phyloP scores from a whole-genome alignment of 768 basidiomycete genomes.

The Grammothele lineata region DNA sequence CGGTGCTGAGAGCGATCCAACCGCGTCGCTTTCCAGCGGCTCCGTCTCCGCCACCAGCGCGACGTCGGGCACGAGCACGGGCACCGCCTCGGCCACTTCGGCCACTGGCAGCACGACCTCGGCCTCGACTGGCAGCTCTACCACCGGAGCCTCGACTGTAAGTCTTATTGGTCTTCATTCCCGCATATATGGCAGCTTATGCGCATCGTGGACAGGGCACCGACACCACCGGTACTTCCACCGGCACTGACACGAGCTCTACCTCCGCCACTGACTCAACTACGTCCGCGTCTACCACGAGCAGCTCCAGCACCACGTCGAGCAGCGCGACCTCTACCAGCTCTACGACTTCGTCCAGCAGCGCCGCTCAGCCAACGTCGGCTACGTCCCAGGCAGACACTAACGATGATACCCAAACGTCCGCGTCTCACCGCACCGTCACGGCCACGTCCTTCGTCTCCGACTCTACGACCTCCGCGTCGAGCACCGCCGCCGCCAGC shows the following conservation, averaged over 20 bases:
- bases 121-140: conserved; percentile 11
- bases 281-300: conserved; percentile 4
- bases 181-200: no score
- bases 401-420: conserved; percentile 13
- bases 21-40: conserved; percentile 13
- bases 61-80: conserved; percentile 7
- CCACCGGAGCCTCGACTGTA: background rate
- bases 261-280: conserved; percentile 8
- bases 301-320: conserved; percentile 1
- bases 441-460: conserved; percentile 25
- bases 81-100: conserved; percentile 18
- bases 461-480: conserved; percentile 14
- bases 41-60: conserved; percentile 12
- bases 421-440: conserved; percentile 11
- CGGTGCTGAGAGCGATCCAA: conserved; percentile 31
- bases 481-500: conserved; percentile 5
- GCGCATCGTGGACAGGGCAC: no score
- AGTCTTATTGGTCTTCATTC: background rate
- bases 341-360: conserved; percentile 3
- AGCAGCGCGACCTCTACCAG: conserved; percentile 1
- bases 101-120: conserved; percentile 18
- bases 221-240: background rate
- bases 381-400: conserved; percentile 1
- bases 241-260: conserved; percentile 1
- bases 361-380: background rate